Evolutionary conservation across 371 early-diverging fungal species (phyloP), one percentile per base, ranked within the genome.

Genomic region (Zychaea mexicana): DNA sequence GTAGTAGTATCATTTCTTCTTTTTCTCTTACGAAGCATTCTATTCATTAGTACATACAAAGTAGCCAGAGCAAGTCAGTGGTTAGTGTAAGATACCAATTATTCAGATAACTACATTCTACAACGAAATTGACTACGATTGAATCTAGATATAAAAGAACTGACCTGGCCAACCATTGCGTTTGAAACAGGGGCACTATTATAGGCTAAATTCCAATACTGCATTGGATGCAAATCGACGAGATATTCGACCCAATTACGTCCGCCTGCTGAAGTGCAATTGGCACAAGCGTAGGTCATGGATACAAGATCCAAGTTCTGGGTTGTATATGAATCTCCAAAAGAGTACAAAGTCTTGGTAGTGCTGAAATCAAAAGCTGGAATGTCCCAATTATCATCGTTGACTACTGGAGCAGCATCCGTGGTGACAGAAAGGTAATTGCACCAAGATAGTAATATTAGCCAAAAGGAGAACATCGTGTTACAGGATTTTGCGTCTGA

Each of bases 251-350:
- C 73, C 78, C 78, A 78, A 64, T 78, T 78, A 5, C 66, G 73
- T 5, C 75, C 78, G 46, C 73, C 73, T 13, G 78, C 73, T 24
- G 78, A 78, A 9, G 78, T 72, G 19, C 72, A 70, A 47, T 72
- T 64, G 57, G 57, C 21, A 52, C 73, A 74, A 15, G 69, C 64
- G 60, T 78, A 78, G 0, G 56, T 56, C 47, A 77, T 28, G 0
- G 74, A 59, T 4, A 46, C 21, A 32, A 68, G 49, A 52, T 77
- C 59, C 32, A 77, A 54, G 38, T 72, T 70, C 7, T 72, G 64
- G 8, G 78, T 78, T 0, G 73, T 72, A 47, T 78, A 78, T 1
- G 78, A 78, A 31, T 78, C 78, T 26, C 78, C 78, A 71, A 78
- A 78, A 5, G 75, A 64, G 32, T 71, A 67, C 1, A 75, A 27